Evolutionary conservation across 2,329 filamentous ascomycete species (phyloP).

Genomic region (Aspergillus fructus): DNA sequence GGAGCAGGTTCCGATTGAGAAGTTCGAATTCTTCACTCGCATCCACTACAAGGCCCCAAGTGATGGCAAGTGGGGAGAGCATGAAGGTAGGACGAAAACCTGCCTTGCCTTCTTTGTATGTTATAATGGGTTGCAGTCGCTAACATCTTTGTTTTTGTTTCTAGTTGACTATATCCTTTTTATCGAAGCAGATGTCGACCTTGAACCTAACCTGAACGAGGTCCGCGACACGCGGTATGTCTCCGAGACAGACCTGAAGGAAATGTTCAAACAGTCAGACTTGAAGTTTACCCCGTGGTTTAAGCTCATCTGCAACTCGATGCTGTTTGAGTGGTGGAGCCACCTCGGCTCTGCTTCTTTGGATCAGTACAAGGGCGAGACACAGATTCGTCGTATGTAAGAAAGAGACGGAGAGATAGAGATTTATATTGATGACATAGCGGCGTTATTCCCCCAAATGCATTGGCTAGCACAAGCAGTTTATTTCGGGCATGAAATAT

Average conservation of each 20-base stretch:
- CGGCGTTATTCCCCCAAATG: slow-evolving; percentile 7
- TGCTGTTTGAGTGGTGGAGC: slow-evolving; percentile 98
- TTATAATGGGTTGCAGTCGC: background rate
- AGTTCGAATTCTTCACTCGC: slow-evolving; percentile 90
- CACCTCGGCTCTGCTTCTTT: slow-evolving; percentile 72
- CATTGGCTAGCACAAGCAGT: background rate
- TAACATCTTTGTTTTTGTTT: background rate
- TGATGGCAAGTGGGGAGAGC: slow-evolving; percentile 97
- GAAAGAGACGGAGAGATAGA: background rate
- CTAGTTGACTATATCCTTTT: slow-evolving; percentile 97
- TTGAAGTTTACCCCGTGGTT: slow-evolving; percentile 98
- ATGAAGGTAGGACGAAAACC: slow-evolving; percentile 73
- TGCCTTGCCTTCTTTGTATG: background rate
- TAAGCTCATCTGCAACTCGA: slow-evolving; percentile 95
- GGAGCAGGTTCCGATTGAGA: slow-evolving; percentile 82
- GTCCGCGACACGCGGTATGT: slow-evolving; percentile 84
- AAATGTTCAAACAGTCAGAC: slow-evolving; percentile 76
- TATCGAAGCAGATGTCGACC: slow-evolving; percentile 88
- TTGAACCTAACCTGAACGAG: slow-evolving; percentile 77
- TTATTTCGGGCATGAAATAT: background rate
- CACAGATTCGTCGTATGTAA: slow-evolving; percentile 81
- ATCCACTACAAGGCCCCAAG: slow-evolving; percentile 98
- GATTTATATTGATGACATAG: slow-evolving; percentile 9
- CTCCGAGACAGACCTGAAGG: slow-evolving; percentile 74
- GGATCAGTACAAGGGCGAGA: slow-evolving; percentile 82